Conservation (phyloP, 176 grass and related monocot species). For the Microstegium vimineum region DNA sequence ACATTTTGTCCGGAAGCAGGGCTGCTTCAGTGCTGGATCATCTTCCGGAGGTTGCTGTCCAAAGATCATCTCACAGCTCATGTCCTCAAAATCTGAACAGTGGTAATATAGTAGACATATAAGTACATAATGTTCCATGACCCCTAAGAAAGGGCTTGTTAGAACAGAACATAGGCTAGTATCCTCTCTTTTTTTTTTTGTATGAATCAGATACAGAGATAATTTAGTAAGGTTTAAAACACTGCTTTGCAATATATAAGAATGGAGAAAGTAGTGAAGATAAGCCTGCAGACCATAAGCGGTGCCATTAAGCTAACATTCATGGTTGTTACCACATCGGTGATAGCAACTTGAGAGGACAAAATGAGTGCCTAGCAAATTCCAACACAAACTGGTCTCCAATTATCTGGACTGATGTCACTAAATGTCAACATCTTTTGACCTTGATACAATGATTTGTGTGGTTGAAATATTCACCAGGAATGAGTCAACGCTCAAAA, state of each 20-base stretch:
- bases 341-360: slow-evolving; percentile 20
- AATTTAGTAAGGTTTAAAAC: not conserved
- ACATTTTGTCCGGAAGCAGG: slow-evolving; percentile 75
- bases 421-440: slow-evolving; percentile 42
- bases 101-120: slow-evolving; percentile 25
- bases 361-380: slow-evolving; percentile 7
- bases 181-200: not conserved
- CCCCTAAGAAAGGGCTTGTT: not conserved
- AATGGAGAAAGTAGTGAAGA: slow-evolving; percentile 23
- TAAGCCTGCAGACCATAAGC: not conserved
- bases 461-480: slow-evolving; percentile 36
- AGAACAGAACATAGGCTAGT: not conserved
- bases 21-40: slow-evolving; percentile 91
- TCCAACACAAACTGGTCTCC: slow-evolving; percentile 18
- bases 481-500: slow-evolving; percentile 12
- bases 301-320: slow-evolving; percentile 25
- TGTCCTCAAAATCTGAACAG: slow-evolving; percentile 94
- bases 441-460: slow-evolving; percentile 32
- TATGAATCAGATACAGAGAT: slow-evolving; percentile 5
- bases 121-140: slow-evolving; percentile 28
- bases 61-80: slow-evolving; percentile 99
- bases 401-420: slow-evolving; percentile 19
- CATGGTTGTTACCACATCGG: not conserved
- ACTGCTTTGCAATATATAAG: slow-evolving; percentile 11
- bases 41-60: slow-evolving; percentile 78